Evolutionary conservation across 495 filamentous ascomycete genomes (phyloP), one percentile per base, ranked within the genome.

Genomic region (Aspergillus ellipticus): DNA sequence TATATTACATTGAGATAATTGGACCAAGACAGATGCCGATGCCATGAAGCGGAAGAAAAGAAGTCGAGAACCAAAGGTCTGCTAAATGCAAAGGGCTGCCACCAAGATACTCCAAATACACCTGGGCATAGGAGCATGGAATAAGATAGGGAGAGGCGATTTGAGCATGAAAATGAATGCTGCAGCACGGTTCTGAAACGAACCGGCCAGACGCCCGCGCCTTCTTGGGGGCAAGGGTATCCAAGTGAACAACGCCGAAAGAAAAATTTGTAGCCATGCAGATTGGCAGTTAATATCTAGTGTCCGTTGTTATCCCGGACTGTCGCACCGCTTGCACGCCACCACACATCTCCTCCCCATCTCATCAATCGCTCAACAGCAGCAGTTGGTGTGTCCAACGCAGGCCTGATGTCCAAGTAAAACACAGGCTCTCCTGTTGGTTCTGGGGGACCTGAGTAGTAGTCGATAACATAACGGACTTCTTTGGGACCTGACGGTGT

Each of bases 301-400:
- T 53, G 62, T 42, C 35, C 48, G n/a, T 72, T 72, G 21, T 60
- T 70, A 57, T 72, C 70, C 31, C 87, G 79, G 8, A 74, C 79
- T 24, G 78, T 72, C n/a, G 76, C 86, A 3, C 94, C 94, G 56
- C 85, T 90, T 8, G 92, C 94, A 59, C 81, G 82, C 81, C 86
- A 94, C 94, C 94, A 98, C 4, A 96, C 84, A 74, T 96, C 90
- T 13, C 89, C 89, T 49, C 90, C 88, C 94, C 95, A 97, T 64
- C 92, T 74, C 70, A 96, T 80, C 56, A 91, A 66, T 51, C 95
- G 82, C 78, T 97, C 95, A 20, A 85, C 84, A 28, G 89, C 89
- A 10, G 84, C 84, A 0, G 82, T 89, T 2, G 91, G 92, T 3
- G 82, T 78, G 63, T 96, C 92, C n/a, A 96, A 63, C 10, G 94